Conservation (phyloP, 2,329 filamentous ascomycete genomes). For the Cercospora citrullina region DNA sequence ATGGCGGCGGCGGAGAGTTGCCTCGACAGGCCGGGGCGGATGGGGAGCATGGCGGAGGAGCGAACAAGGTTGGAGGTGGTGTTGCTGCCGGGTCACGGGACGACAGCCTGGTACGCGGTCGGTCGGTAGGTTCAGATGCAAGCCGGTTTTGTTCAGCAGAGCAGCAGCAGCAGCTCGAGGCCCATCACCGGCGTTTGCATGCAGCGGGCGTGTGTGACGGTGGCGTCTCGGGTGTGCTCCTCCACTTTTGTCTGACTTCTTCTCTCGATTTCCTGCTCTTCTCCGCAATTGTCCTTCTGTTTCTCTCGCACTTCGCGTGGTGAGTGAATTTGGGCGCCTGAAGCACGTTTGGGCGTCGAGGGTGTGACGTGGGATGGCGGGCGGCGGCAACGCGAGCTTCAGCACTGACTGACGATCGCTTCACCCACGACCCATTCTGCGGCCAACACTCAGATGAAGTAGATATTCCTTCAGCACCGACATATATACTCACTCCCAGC, state of each 20-base stretch:
- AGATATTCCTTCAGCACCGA: background rate
- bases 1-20: conserved; percentile 57
- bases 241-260: background rate
- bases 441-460: background rate
- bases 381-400: background rate
- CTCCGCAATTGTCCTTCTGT: background rate
- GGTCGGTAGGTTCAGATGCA: background rate
- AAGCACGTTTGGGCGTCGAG: background rate
- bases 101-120: background rate
- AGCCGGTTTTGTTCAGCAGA: background rate
- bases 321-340: background rate
- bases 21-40: conserved; percentile 37
- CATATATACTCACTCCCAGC: background rate
- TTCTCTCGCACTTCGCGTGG: background rate
- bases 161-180: conserved; percentile 1
- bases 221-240: background rate
- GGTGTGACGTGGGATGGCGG: conserved; percentile 5
- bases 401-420: background rate
- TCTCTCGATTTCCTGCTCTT: background rate
- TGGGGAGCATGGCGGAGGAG: conserved; percentile 37
- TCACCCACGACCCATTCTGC: background rate
- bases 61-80: background rate
- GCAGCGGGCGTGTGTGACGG: background rate
- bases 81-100: background rate
- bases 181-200: conserved; percentile 1